phyloP scores from a whole-genome alignment of 805 yeast genomes.

The Priceomyces carsonii region DNA sequence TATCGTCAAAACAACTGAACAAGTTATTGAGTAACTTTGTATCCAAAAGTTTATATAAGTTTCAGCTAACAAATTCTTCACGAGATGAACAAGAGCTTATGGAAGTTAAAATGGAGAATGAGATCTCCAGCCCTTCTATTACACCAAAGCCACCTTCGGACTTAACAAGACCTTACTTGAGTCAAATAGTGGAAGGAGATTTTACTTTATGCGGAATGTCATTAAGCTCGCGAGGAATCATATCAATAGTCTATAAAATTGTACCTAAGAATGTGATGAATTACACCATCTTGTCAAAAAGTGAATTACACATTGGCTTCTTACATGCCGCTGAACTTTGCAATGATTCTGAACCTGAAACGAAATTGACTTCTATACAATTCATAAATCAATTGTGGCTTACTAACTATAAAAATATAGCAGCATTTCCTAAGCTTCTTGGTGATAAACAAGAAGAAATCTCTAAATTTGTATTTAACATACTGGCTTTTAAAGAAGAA shows the following conservation, averaged over 20 bases:
- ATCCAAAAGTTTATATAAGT: slow-evolving; percentile 19
- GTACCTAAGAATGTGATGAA: slow-evolving; percentile 26
- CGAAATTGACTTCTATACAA: slow-evolving; percentile 21
- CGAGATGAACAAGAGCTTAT: slow-evolving; percentile 12
- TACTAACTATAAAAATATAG: slow-evolving; percentile 16
- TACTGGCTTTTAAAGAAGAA: slow-evolving; percentile 16
- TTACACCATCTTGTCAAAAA: slow-evolving; percentile 26
- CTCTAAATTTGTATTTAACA: slow-evolving; percentile 13
- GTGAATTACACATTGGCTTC: slow-evolving; percentile 26
- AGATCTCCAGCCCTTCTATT: neutral
- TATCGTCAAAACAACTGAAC: neutral
- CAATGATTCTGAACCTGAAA: neutral
- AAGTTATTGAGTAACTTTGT: slow-evolving; percentile 18
- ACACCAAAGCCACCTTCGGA: slow-evolving; percentile 4
- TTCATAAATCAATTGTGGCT: slow-evolving; percentile 24
- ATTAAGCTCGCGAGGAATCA: slow-evolving; percentile 17
- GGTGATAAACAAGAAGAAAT: slow-evolving; percentile 9
- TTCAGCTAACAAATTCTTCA: slow-evolving; percentile 19
- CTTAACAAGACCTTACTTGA: slow-evolving; percentile 17
- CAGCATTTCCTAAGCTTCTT: slow-evolving; percentile 17
- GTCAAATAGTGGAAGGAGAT: slow-evolving; percentile 25
- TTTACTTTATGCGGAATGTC: slow-evolving; percentile 26
- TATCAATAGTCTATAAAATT: slow-evolving; percentile 23
- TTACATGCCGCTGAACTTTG: slow-evolving; percentile 14
- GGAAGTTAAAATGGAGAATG: slow-evolving; percentile 9